A percentile compares a stretch with the other conserved stretches of the same genome.
phyloP scores from a whole-genome alignment of 768 basidiomycete species.

The Termitomyces sp. region DNA sequence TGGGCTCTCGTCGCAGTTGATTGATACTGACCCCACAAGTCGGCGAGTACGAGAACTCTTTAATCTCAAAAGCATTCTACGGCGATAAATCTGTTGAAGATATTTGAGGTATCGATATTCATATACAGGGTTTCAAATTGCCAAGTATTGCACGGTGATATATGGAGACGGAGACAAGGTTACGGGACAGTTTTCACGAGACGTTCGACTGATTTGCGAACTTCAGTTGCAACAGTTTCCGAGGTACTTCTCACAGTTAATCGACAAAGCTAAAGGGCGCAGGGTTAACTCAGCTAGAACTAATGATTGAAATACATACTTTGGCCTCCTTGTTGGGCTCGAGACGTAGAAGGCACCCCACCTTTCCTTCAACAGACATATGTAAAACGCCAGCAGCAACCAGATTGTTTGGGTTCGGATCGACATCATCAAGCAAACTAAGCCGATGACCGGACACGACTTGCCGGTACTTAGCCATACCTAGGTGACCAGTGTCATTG shows the following conservation, averaged over 20 bases:
- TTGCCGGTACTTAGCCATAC: constrained; percentile 65
- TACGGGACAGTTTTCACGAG: constrained; percentile 29
- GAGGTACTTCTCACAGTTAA: constrained; percentile 94
- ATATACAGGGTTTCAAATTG: not conserved
- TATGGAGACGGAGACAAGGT: constrained; percentile 9
- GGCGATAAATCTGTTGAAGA: constrained; percentile 21
- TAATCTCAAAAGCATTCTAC: constrained; percentile 37
- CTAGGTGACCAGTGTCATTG: constrained; percentile 62
- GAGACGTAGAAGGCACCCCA: constrained; percentile 87
- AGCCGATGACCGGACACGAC: constrained; percentile 76
- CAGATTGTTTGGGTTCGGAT: constrained; percentile 90
- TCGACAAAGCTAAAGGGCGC: constrained; percentile 68
- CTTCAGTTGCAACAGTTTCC: constrained; percentile 75
- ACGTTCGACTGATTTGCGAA: constrained; percentile 51
- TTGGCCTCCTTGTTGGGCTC: constrained; percentile 97
- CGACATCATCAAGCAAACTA: constrained; percentile 75
- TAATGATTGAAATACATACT: constrained; percentile 36
- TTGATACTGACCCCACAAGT: constrained; percentile 33
- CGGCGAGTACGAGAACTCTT: constrained; percentile 37
- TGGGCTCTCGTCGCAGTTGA: constrained; percentile 11
- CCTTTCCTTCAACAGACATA: constrained; percentile 87
- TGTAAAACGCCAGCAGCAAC: constrained; percentile 97
- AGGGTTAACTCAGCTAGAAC: not conserved
- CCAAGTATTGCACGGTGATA: constrained; percentile 15
- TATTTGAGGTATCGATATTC: not conserved